phyloP scores from a whole-genome alignment of 805 yeast genomes.

The Suhomyces faveliae region DNA sequence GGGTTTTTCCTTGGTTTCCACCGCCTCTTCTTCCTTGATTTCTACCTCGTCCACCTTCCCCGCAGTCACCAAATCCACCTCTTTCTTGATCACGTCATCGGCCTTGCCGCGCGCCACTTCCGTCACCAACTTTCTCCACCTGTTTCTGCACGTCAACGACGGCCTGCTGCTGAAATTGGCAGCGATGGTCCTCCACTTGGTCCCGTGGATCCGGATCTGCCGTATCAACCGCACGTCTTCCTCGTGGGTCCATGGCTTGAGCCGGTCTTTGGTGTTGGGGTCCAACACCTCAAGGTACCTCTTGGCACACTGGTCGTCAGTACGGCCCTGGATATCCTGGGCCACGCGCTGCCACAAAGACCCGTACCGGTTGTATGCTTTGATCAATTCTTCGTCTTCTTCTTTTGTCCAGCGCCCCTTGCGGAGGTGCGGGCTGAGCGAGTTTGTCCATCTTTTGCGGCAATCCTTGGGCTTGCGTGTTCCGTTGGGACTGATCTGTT shows the following conservation, averaged over 20 bases:
- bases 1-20: background rate
- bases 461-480: slow-evolving; percentile 74
- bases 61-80: slow-evolving; percentile 52
- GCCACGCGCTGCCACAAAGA: slow-evolving; percentile 87
- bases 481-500: slow-evolving; percentile 38
- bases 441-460: slow-evolving; percentile 82
- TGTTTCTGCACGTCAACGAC: slow-evolving; percentile 82
- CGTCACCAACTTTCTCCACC: slow-evolving; percentile 87
- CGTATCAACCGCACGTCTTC: slow-evolving; percentile 74
- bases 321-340: slow-evolving; percentile 72
- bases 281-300: slow-evolving; percentile 85
- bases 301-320: slow-evolving; percentile 94
- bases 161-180: slow-evolving; percentile 74
- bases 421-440: slow-evolving; percentile 75
- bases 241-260: slow-evolving; percentile 73
- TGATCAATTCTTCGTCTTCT: slow-evolving; percentile 67
- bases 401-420: slow-evolving; percentile 86
- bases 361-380: slow-evolving; percentile 68
- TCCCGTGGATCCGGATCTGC: slow-evolving; percentile 69
- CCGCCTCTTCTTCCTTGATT: background rate
- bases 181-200: slow-evolving; percentile 86
- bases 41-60: background rate
- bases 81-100: slow-evolving; percentile 49
- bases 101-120: slow-evolving; percentile 71
- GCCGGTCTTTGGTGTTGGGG: slow-evolving; percentile 73